These are phyloP conservation scores for Barbarea vulgaris DNA, from an alignment of 345 rosid genomes.

Conservation along the genomic window DNA sequence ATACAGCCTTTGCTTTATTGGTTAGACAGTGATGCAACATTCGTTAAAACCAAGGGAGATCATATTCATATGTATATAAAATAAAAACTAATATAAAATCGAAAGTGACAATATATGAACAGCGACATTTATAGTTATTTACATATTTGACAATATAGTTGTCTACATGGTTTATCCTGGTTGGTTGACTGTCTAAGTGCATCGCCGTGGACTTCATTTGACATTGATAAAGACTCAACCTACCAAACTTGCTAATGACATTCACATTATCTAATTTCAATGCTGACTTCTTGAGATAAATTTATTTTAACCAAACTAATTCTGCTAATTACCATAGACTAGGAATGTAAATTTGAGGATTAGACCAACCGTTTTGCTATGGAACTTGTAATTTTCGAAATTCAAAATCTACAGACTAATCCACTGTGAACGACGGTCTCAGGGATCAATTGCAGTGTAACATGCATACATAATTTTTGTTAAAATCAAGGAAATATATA, in stretches of 20 bases:
- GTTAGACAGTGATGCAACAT: neutral
- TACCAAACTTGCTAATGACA: neutral
- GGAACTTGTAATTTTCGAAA: neutral
- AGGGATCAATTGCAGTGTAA: no score
- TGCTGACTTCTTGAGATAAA: neutral
- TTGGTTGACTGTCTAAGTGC: neutral
- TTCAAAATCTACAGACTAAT: neutral
- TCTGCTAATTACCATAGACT: no score
- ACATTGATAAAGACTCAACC: constrained; percentile 3
- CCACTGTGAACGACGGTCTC: neutral
- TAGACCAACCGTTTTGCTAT: neutral
- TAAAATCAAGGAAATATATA: no score
- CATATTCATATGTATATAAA: neutral
- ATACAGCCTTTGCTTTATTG: neutral
- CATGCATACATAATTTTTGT: no score
- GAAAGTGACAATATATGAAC: neutral
- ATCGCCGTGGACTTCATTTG: neutral
- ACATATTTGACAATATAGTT: neutral
- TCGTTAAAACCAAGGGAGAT: neutral
- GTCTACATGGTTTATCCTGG: neutral
- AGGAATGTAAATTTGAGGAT: neutral
- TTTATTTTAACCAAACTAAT: neutral
- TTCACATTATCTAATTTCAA: neutral
- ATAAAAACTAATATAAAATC: neutral
- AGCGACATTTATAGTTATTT: neutral